phyloP scores from a whole-genome alignment of 352 stramenopile genomes.

The Phytophthora pinifolia region DNA sequence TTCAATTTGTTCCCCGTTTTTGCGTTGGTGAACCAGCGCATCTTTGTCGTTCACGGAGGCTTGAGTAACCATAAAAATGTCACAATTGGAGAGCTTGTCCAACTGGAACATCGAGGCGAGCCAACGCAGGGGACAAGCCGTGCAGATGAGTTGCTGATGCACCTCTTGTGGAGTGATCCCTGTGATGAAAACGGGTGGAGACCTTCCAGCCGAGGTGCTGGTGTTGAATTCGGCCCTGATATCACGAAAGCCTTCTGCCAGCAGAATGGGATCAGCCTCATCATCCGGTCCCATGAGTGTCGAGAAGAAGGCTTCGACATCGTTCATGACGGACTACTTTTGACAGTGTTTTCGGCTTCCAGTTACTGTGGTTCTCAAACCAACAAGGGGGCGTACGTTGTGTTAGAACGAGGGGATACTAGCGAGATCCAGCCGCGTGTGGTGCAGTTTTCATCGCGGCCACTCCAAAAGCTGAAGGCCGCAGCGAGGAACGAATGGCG shows the following conservation, averaged over 20 bases:
- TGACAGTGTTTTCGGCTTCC: slow-evolving; percentile 91
- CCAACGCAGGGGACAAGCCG: slow-evolving; percentile 69
- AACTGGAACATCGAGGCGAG: slow-evolving; percentile 80
- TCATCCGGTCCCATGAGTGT: slow-evolving; percentile 94
- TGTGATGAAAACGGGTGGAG: slow-evolving; percentile 48
- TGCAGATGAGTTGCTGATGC: slow-evolving; percentile 83
- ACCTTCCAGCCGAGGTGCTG: slow-evolving; percentile 71
- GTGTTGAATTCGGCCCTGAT: slow-evolving; percentile 90
- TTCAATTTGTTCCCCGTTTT: slow-evolving; percentile 88
- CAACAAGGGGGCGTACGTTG: slow-evolving; percentile 80
- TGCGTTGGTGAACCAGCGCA: slow-evolving; percentile 76
- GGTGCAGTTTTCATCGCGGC: slow-evolving; percentile 88
- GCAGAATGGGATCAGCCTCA: slow-evolving; percentile 76
- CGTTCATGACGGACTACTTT: slow-evolving; percentile 65
- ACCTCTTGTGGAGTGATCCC: slow-evolving; percentile 91
- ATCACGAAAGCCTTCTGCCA: slow-evolving; percentile 87
- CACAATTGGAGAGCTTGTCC: slow-evolving; percentile 75
- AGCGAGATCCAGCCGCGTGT: slow-evolving; percentile 84
- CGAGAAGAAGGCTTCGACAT: slow-evolving; percentile 87
- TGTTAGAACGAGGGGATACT: slow-evolving; percentile 50
- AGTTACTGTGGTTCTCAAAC: slow-evolving; percentile 89
- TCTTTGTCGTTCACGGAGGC: slow-evolving; percentile 92
- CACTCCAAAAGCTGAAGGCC: slow-evolving; percentile 63
- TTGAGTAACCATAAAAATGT: slow-evolving; percentile 85
- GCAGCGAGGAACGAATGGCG: slow-evolving; percentile 68